These are phyloP conservation scores for Naumovozyma baii DNA, from an alignment of 805 yeast genomes.

Conservation along the genomic window DNA sequence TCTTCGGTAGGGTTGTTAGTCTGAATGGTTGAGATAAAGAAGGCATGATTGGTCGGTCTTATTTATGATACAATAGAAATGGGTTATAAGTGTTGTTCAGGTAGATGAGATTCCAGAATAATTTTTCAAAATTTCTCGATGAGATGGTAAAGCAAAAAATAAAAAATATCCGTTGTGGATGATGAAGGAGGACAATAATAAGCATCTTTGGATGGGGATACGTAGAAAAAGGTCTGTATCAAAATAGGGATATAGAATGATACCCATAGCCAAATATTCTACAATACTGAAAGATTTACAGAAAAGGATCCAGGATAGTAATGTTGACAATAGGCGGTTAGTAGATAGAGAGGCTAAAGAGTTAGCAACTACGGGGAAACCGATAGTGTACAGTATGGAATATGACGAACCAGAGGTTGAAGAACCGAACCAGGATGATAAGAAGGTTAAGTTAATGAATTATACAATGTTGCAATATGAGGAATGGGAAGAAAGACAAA, in stretches of 20 bases:
- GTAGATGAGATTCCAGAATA: no score
- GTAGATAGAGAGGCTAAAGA: constrained; percentile 10
- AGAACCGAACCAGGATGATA: constrained; percentile 1
- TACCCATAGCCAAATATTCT: not conserved
- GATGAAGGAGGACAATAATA: not conserved
- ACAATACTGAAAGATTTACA: constrained; percentile 12
- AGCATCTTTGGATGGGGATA: no score
- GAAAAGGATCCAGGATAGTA: constrained; percentile 11
- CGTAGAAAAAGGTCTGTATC: no score
- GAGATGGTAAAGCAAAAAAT: no score
- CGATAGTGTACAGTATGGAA: constrained; percentile 20
- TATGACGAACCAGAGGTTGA: constrained; percentile 4
- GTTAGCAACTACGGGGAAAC: constrained; percentile 9
- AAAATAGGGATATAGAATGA: not conserved
- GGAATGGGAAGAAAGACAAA: constrained; percentile 12
- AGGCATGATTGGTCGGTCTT: constrained; percentile 14
- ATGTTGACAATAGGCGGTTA: constrained; percentile 18
- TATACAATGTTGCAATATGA: constrained; percentile 22
- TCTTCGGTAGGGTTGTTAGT: constrained; percentile 27
- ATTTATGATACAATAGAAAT: no score
- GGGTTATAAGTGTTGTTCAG: no score
- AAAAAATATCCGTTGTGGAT: not conserved
- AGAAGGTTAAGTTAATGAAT: constrained; percentile 8
- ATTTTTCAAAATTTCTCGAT: not conserved
- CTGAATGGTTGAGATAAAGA: constrained; percentile 30